Evolutionary conservation across 805 yeast species (phyloP), one percentile per base, ranked within the genome.

Genomic region (Saccharomycopsis sp.): DNA sequence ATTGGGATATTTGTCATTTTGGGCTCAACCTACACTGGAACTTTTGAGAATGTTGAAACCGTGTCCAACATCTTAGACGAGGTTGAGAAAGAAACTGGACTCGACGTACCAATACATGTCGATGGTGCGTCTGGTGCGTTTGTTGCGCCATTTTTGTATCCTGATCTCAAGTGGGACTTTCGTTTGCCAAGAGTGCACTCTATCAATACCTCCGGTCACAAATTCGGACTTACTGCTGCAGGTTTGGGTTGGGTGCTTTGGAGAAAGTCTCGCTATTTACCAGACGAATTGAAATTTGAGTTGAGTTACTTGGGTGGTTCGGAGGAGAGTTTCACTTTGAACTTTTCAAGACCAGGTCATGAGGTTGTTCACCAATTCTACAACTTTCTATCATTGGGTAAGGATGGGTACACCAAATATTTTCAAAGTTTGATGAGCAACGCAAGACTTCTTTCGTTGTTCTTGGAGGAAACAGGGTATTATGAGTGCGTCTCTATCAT

Each of bases 81-180:
- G 42, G 69, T 73, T 50, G 79, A 88, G 57, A 61, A 62, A 45
- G 77, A 79, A 51, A 77, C 71, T 3, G 94, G 94, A 5, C 43
- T 62, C 44, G 71, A 70, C 52, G 67, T 87, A 44, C 86, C 92
- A 34, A 85, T 87, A 54, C 96, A 87, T 57, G 92, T 88, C 20
- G 96, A 87, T 58, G 96, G 92, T 50, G 96, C 96, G 2, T 75
- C 86, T 16, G 96, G 96, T 43, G 96, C 81, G 1, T 75, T 87
- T 56, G 71, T 87, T 32, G 95, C 95, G 2, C 95, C 96, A 15
- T 82, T 87, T 54, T 60, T 75, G 21, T 80, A 69, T 56, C 94
- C 94, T 3, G 72, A 80, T 13, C 67, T 77, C 48, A 71, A 68
- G 51, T 87, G 96, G 96, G 95, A 86, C 59, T 88, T 87, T 63